Evolutionary conservation across 2,329 filamentous ascomycete genomes (phyloP).

Genomic region (Xylariaceae sp.): DNA sequence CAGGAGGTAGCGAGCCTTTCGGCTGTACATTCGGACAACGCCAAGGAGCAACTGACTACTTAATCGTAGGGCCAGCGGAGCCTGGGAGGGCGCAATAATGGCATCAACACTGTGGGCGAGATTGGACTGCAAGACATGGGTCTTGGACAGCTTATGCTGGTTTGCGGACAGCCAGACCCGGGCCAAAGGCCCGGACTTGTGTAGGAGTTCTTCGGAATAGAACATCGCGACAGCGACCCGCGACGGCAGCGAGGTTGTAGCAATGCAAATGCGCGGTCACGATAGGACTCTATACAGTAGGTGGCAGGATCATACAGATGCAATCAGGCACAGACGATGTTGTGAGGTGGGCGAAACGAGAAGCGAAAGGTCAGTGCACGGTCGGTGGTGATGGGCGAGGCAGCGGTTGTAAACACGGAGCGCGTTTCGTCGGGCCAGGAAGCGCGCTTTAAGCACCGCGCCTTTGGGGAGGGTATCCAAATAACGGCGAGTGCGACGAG

Average conservation of each 20-base stretch:
- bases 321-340: conserved; percentile 17
- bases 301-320: conserved; percentile 15
- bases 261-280: conserved; percentile 12
- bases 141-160: conserved; percentile 96
- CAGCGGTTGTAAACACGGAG: conserved; percentile 25
- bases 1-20: conserved; percentile 92
- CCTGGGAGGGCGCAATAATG: conserved; percentile 89
- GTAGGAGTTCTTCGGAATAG: conserved; percentile 92
- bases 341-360: background rate
- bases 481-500: conserved; percentile 9
- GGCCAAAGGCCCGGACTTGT: conserved; percentile 95
- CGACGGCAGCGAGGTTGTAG: conserved; percentile 9
- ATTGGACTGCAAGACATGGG: conserved; percentile 90
- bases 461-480: conserved; percentile 11
- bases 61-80: conserved; percentile 89
- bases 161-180: conserved; percentile 98
- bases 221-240: conserved; percentile 67
- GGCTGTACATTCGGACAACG: conserved; percentile 95
- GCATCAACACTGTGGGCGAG: conserved; percentile 92
- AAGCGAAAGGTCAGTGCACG: conserved; percentile 8
- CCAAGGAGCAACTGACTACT: conserved; percentile 92
- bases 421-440: conserved; percentile 27
- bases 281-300: no score
- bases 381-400: conserved; percentile 14
- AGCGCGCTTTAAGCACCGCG: conserved; percentile 25